These are phyloP conservation scores for Cyberlindnera euphorbiiphila DNA, from an alignment of 805 yeast species.

Conservation along the genomic window DNA sequence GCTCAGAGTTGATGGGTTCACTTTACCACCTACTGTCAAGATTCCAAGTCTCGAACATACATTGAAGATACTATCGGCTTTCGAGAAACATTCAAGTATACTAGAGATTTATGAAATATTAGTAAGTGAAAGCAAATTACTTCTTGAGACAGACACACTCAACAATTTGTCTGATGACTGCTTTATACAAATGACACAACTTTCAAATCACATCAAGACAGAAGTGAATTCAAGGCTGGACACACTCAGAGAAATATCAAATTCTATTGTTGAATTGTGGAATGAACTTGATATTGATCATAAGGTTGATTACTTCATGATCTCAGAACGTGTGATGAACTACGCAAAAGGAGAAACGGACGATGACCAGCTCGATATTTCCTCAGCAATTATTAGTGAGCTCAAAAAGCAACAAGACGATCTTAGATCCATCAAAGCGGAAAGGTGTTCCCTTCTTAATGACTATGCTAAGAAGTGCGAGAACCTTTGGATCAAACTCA, in stretches of 20 bases:
- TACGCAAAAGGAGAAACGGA: slow-evolving; percentile 4
- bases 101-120: slow-evolving; percentile 23
- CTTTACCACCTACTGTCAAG: background rate
- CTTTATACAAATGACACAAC: slow-evolving; percentile 6
- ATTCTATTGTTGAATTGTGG: slow-evolving; percentile 19
- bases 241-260: slow-evolving; percentile 13
- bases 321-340: slow-evolving; percentile 15
- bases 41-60: slow-evolving; percentile 22
- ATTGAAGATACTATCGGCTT: slow-evolving; percentile 2
- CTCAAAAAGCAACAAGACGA: slow-evolving; percentile 12
- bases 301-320: slow-evolving; percentile 18
- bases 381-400: slow-evolving; percentile 13
- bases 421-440: slow-evolving; percentile 11
- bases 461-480: slow-evolving; percentile 39
- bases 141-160: slow-evolving; percentile 23
- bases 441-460: slow-evolving; percentile 12
- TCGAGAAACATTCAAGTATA: slow-evolving; percentile 8
- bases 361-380: slow-evolving; percentile 12
- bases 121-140: slow-evolving; percentile 15
- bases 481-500: slow-evolving; percentile 53
- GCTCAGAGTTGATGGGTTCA: slow-evolving; percentile 13
- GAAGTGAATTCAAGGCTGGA: slow-evolving; percentile 21
- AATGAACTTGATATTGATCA: slow-evolving; percentile 25
- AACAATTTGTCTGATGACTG: slow-evolving; percentile 23
- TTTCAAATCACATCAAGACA: slow-evolving; percentile 13